Evolutionary conservation across 768 basidiomycete species (phyloP), one percentile per base, ranked within the genome.

Genomic region (Mycena leptocephala): DNA sequence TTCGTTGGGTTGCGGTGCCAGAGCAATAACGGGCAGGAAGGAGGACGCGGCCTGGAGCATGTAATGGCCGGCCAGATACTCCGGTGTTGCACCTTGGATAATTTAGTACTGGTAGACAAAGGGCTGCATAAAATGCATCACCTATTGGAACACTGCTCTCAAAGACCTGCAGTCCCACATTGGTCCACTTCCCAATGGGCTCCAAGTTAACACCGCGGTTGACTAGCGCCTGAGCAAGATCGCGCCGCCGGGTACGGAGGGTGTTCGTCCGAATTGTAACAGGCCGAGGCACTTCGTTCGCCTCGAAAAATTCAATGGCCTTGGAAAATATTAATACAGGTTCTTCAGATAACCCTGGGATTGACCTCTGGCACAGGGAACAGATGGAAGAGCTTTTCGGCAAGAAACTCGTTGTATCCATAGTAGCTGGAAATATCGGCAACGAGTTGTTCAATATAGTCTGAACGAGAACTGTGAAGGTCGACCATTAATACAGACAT

Each of bases 21-120:
- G 94, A 5, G 98, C 96, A 77, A 99, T 97, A 81, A 99, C 98
- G 68, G 98, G 98, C n/a, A 99, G 91, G 90, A 99, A 99, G 0
- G 98, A 99, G 7, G 97, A 98, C 14, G 98, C 98, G 8, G 98
- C 96, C 88, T 99, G 98, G 30, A 99, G 95, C 96, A 99, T 99
- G 86, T 99, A 99, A 83, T 99, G 97, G 3, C 98, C 98, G 0
- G 98, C 97, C 46, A 99, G 92, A 85, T 99, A 99, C 87, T 99
- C 98, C 14, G 98, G 98, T 2, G 98, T 99, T 8, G 98, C 98
- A 83, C 95, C 93, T 94, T 79, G 51, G 41, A 32, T 26, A 59
- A 56, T 46, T 72, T 32, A 63, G 51, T 72, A 33, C 51, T 13
- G 16, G 30, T 64, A 55, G 63, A 48, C 26, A 37, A 63, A 56